These are phyloP conservation scores for Paracorniculantispora psalliotae DNA, from an alignment of 2,329 filamentous ascomycete species.

Conservation along the genomic window DNA sequence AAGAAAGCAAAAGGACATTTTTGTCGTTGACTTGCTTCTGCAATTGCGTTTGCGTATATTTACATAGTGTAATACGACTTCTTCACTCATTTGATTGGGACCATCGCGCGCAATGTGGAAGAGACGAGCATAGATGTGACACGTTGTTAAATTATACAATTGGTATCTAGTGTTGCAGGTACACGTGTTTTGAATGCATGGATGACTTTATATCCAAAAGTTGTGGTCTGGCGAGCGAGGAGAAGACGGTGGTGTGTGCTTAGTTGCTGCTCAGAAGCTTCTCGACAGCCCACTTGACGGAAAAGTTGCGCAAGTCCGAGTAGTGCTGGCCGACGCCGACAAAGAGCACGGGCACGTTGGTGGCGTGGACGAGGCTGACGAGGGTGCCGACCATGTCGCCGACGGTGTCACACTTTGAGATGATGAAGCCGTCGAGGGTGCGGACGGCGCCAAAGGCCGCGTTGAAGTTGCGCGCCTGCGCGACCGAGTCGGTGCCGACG, in stretches of 20 bases:
- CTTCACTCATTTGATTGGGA: not conserved
- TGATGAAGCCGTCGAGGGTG: constrained; percentile 91
- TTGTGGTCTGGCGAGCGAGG: not conserved
- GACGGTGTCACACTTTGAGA: constrained; percentile 97
- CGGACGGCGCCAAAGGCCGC: constrained; percentile 78
- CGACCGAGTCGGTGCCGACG: constrained; percentile 91
- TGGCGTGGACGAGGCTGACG: constrained; percentile 96
- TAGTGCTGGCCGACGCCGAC: constrained; percentile 71
- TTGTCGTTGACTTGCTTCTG: not conserved
- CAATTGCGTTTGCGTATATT: not conserved
- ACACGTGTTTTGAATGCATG: not conserved
- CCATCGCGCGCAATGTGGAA: not conserved
- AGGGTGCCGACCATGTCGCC: constrained; percentile 98
- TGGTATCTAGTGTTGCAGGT: not conserved
- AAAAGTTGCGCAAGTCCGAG: constrained; percentile 62
- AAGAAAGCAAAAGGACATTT: not conserved
- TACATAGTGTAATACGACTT: constrained; percentile 10
- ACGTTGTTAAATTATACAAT: not conserved
- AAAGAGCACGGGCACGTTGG: constrained; percentile 92
- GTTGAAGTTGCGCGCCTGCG: constrained; percentile 95
- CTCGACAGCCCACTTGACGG: constrained; percentile 65
- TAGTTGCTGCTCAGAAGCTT: constrained; percentile 53
- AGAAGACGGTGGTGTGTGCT: constrained; percentile 6
- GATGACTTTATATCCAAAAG: no score
- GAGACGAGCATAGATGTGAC: not conserved